A percentile compares a stretch with the other conserved stretches of the same genome.
Evolutionary conservation across 2,329 filamentous ascomycete genomes (phyloP).

Genomic region (Spiromastix sp.): DNA sequence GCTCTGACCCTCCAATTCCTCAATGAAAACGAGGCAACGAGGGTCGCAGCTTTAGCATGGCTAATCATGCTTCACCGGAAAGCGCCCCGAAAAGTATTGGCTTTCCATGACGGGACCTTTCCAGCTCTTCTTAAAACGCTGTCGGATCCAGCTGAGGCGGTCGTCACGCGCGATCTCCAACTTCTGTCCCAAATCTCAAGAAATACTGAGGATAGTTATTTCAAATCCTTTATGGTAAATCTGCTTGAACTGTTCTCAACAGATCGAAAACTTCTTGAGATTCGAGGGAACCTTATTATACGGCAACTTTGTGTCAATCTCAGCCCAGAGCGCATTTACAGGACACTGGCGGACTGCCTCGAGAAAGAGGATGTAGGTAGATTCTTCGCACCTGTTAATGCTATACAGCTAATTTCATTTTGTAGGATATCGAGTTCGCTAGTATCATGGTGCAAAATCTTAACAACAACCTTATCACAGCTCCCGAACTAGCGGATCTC

Average conservation of each 20-base stretch:
- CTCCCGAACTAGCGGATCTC: conserved; percentile 83
- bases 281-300: conserved; percentile 90
- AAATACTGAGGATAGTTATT: conserved; percentile 95
- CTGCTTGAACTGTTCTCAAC: conserved; percentile 91
- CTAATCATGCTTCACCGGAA: conserved; percentile 96
- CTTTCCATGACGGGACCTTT: conserved; percentile 95
- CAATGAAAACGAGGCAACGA: conserved; percentile 92
- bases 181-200: conserved; percentile 90
- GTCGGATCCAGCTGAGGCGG: conserved; percentile 87
- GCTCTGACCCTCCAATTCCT: conserved; percentile 87
- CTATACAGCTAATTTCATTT: conserved; percentile 6
- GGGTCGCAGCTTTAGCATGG: conserved; percentile 89
- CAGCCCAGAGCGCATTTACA: conserved; percentile 89
- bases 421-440: conserved; percentile 81
- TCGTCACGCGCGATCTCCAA: conserved; percentile 89
- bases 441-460: conserved; percentile 99
- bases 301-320: conserved; percentile 86
- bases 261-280: conserved; percentile 81
- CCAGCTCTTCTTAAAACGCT: conserved; percentile 91
- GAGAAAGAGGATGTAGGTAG: conserved; percentile 72
- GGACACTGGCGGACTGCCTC: conserved; percentile 89
- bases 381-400: not conserved
- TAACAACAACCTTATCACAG: conserved; percentile 98
- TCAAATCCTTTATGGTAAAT: conserved; percentile 96
- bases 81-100: conserved; percentile 82